Evolutionary conservation across 257 asterid species (phyloP), one percentile per base, ranked within the genome.

Genomic region (Nyctanthes arbortristis): DNA sequence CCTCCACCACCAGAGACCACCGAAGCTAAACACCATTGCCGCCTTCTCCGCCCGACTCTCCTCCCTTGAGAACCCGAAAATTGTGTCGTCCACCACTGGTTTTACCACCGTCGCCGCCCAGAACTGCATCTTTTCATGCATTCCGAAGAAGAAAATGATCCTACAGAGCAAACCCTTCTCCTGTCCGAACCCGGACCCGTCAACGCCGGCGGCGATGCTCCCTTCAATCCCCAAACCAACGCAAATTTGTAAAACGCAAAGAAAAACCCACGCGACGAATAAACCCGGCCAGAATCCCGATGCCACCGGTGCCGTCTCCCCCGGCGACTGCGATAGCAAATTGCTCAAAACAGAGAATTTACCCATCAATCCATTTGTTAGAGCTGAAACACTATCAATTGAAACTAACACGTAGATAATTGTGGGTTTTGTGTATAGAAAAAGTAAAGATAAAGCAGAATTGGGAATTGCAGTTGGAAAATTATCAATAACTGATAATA

Each of bases 1-100:
- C 74, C 84, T 79, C 89, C 94, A 84, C 96, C 96, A 89, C 98
- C 98, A 89, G 70, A 92, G n/a, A 0, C 73, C 69, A 2, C 95
- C 91, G 33, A 83, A 89, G 63, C 85, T 63, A 70, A 78, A 35
- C 22, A 83, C 91, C 77, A 81, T 58, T 22, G 63, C 87, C 77
- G 69, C 82, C 85, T 81, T 92, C 85, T 88, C 94, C 68, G 29
- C 63, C 87, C 82, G 77, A 58, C 80, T 81, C 66, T 80, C 85
- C 73, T 52, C 72, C 81, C 69, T 77, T 43, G 43, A 28, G 1
- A 61, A 52, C 1, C 93, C 89, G 18, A 77, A 78, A 0, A 89
- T 77, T 3, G 97, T 88, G 69, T 90, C 96, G 52, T 86, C 92
- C 71, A 85, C 96, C 77, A 87, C 89, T 34, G 92, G 91, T 74